A percentile compares a stretch with the other conserved stretches of the same genome.
Conservation (phyloP, 2,329 filamentous ascomycete species). For the Diplocarpon mali region DNA sequence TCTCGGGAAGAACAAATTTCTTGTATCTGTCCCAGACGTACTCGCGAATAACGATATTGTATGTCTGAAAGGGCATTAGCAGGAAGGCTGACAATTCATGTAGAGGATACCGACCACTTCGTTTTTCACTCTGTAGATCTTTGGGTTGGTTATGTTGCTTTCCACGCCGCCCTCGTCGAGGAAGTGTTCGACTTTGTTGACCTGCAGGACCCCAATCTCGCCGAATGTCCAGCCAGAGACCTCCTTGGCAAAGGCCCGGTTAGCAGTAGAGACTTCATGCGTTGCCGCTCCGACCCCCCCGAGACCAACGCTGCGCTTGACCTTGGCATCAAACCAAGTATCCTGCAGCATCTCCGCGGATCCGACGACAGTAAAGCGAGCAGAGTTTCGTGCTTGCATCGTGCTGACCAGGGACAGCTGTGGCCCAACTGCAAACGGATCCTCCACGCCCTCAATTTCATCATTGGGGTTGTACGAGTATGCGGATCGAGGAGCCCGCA, state of each 20-base stretch:
- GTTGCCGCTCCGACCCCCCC: conserved; percentile 37
- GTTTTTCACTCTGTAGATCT: conserved; percentile 91
- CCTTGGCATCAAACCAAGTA: conserved; percentile 76
- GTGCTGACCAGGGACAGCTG: conserved; percentile 80
- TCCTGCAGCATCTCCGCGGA: conserved; percentile 81
- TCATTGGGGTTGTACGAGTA: conserved; percentile 95
- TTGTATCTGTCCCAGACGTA: conserved; percentile 63
- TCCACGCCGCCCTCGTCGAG: conserved; percentile 44
- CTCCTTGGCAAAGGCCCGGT: conserved; percentile 75
- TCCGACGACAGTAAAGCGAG: conserved; percentile 75
- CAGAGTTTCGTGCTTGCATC: conserved; percentile 87
- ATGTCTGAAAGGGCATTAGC: conserved; percentile 11
- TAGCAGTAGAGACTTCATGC: conserved; percentile 50
- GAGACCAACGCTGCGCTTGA: conserved; percentile 38
- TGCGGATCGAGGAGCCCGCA: conserved; percentile 72
- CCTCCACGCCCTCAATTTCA: conserved; percentile 59
- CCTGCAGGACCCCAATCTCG: conserved; percentile 79
- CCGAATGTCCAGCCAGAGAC: conserved; percentile 94
- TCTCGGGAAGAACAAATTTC: conserved; percentile 59
- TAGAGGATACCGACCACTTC: conserved; percentile 65
- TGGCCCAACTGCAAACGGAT: conserved; percentile 71
- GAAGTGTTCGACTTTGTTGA: conserved; percentile 74
- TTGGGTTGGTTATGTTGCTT: conserved; percentile 55
- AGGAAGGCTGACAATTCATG: neutral
- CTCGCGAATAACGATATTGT: conserved; percentile 71